These are phyloP conservation scores for Aspergillus clavatus DNA, from an alignment of 2,329 filamentous ascomycete species.

Conservation along the genomic window DNA sequence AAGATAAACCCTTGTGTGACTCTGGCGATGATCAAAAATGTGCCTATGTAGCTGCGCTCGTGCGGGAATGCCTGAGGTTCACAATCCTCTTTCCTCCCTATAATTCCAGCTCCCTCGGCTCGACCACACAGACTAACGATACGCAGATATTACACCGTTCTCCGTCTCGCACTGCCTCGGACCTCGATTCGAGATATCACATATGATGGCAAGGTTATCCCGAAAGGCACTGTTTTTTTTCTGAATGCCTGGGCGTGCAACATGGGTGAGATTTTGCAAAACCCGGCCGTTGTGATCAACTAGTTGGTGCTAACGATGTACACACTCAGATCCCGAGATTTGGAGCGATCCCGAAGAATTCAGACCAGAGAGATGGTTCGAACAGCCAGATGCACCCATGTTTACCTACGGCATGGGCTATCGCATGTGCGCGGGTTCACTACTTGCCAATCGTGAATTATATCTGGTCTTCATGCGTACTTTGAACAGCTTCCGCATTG, in stretches of 20 bases:
- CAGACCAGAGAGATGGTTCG: conserved; percentile 59
- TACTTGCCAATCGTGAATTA: conserved; percentile 60
- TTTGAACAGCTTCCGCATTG: conserved; percentile 57
- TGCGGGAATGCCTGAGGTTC: conserved; percentile 56
- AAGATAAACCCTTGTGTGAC: conserved; percentile 55
- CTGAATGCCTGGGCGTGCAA: conserved; percentile 66
- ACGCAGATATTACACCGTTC: conserved; percentile 56
- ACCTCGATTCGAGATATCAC: conserved; percentile 57
- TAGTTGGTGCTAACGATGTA: neutral
- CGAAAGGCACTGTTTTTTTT: conserved; percentile 60
- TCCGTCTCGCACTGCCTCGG: conserved; percentile 58
- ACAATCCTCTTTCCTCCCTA: neutral
- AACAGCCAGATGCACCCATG: conserved; percentile 58
- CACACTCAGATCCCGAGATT: conserved; percentile 46
- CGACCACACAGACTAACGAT: conserved; percentile 4
- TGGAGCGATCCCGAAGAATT: conserved; percentile 57
- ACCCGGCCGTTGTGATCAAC: neutral
- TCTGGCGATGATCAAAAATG: conserved; percentile 60
- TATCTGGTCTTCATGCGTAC: conserved; percentile 61
- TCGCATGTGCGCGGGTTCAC: conserved; percentile 61
- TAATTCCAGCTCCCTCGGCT: neutral
- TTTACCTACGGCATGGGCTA: conserved; percentile 65
- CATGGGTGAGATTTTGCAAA: conserved; percentile 48
- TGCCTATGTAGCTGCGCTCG: conserved; percentile 58
- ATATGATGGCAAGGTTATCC: conserved; percentile 56